phyloP scores from a whole-genome alignment of 495 filamentous ascomycete species.

The Articulospora tetracladia region DNA sequence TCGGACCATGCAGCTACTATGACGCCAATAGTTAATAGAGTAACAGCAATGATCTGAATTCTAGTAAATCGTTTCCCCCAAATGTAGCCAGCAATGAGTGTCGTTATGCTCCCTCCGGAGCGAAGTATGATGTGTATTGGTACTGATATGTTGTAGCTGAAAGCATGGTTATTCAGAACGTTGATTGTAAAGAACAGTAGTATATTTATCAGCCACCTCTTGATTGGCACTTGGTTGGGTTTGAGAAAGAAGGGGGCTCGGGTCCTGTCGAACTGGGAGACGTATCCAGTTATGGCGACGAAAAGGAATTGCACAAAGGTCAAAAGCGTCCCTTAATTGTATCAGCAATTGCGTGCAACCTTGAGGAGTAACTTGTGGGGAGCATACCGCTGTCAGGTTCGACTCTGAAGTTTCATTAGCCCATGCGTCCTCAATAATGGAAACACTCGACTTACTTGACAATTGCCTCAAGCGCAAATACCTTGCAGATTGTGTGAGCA shows the following conservation, averaged over 20 bases:
- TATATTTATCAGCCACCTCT: slow-evolving; percentile 86
- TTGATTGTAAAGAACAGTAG: slow-evolving; percentile 87
- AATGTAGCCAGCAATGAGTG: slow-evolving; percentile 81
- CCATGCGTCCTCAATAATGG: neutral
- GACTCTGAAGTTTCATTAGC: slow-evolving; percentile 36
- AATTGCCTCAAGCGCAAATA: slow-evolving; percentile 92
- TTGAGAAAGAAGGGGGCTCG: slow-evolving; percentile 64
- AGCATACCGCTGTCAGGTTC: slow-evolving; percentile 57
- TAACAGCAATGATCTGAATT: slow-evolving; percentile 74
- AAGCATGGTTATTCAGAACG: slow-evolving; percentile 94
- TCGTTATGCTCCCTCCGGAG: slow-evolving; percentile 91
- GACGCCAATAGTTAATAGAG: slow-evolving; percentile 81
- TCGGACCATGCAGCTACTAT: slow-evolving; percentile 85
- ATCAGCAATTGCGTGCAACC: slow-evolving; percentile 14
- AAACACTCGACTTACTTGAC: slow-evolving; percentile 63
- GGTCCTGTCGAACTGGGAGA: slow-evolving; percentile 60
- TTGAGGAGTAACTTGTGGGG: neutral
- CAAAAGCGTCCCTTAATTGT: slow-evolving; percentile 68
- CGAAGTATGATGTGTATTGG: slow-evolving; percentile 96
- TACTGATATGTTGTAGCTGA: slow-evolving; percentile 94
- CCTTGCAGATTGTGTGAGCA: slow-evolving; percentile 43
- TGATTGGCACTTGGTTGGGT: slow-evolving; percentile 75
- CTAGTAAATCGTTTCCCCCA: slow-evolving; percentile 78
- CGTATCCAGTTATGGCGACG: slow-evolving; percentile 72
- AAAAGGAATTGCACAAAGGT: slow-evolving; percentile 93